Evolutionary conservation across 169 alveolate species (phyloP), one percentile per base, ranked within the genome.

Genomic region (Plasmodium relictum): DNA sequence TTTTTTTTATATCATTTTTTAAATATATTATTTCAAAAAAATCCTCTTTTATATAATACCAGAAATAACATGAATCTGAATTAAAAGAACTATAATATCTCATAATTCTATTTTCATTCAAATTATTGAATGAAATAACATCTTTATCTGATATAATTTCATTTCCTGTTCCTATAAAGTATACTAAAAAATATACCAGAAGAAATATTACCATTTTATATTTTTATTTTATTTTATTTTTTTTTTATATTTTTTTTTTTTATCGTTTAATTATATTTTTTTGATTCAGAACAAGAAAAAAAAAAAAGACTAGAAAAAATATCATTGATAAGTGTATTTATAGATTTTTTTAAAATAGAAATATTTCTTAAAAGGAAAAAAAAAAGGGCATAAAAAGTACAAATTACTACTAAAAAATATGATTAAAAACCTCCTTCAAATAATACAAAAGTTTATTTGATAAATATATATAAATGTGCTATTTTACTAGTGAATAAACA

Each of bases 21-120:
- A 68, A 80, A 80, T 80, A 68, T 44, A 20, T 18, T 24, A 66
- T 66, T 22, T 68, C 85, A 61, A 80, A 66, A 61, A 80, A 80
- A 63, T 66, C 69, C 9, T 80, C 89, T 22, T 58, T 76, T 9
- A 76, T 42, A 58, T 63, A 76, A 41, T 76, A 76, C 89, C 89
- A 76, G 78, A 65, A 26, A 58, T 50, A 76, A 26, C 89, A 76
- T 42, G 63, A 20, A 45, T 45, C 50, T 58, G 16, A 68, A 52
- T 41, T 12, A 8, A 22, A 59, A 7, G 74, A 63, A 20, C 89
- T 70, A 9, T 76, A 65, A 37, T 76, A 76, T 37, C 70, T 68
- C 52, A 76, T 39, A 48, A 39, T 66, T 42, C 63, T 76, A 22
- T 76, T 72, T 65, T 76, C 70, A 20, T 76, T 65, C 45, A 76